Evolutionary conservation across 768 basidiomycete genomes (phyloP), one percentile per base, ranked within the genome.

Genomic region (Leccinum broughii): DNA sequence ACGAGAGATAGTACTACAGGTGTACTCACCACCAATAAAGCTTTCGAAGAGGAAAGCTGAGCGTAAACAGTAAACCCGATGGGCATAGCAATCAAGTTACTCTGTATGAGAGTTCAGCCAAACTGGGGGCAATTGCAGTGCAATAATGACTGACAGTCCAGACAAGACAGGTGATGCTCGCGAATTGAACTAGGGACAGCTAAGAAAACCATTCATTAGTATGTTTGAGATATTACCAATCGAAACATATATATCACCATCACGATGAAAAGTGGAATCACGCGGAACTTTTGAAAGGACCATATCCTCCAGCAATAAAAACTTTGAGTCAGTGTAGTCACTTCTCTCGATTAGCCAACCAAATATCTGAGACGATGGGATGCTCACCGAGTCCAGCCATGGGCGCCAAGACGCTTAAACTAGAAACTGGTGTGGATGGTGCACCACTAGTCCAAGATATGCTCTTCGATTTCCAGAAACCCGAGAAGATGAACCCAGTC

Each of bases 221-320:
- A 14, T 2, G 17, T 14, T 44, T 4, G 1, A 32, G 50, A 13
- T 2, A 44, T 17, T 30, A 6, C 37, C 37, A 10, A 7, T 35
- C 9, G 6, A 7, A 50, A 30, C 9, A 7, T 9, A 26, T 5
- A 8, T 13, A 41, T 64, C 14, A 70, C 70, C 68, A 51, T 61
- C 64, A 65, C 61, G 15, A 70, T 69, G 1, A 26, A 35, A 54
- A 60, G 1, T 9, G 46, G 14, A 1, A 69, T 7, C 26, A 56
- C 5, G 24, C 15, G 34, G 1, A 8, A 56, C 41, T 8, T 53
- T 9, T 22, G 28, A 30, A 69, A 53, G 13, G 24, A 41, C 20
- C 55, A 52, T 61, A 71, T 64, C 61, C 62, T 52, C 70, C 68
- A 71, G 51, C 65, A 69, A 57, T 56, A 64, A 34, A 71, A 69